These are phyloP conservation scores for Pythium rishiriense DNA, from an alignment of 352 stramenopile genomes.

Conservation along the genomic window DNA sequence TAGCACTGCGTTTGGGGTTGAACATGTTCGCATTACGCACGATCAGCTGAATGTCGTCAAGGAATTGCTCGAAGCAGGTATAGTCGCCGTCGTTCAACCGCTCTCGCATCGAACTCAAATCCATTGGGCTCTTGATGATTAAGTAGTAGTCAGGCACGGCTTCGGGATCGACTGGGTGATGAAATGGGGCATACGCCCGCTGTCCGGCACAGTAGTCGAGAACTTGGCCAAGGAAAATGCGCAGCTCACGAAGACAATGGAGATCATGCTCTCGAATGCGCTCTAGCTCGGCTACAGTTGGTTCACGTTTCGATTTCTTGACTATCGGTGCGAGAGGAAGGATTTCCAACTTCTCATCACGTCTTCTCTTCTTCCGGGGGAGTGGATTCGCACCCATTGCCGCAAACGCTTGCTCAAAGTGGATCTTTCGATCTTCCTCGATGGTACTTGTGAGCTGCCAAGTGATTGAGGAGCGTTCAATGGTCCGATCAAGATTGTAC, in stretches of 20 bases:
- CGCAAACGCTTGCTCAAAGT: constrained; percentile 69
- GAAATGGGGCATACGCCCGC: constrained; percentile 67
- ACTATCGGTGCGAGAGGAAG: constrained; percentile 58
- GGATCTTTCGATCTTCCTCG: constrained; percentile 31
- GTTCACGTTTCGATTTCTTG: constrained; percentile 30
- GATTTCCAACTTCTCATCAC: constrained; percentile 41
- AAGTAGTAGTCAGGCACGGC: constrained; percentile 89
- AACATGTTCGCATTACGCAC: constrained; percentile 89
- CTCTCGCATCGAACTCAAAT: constrained; percentile 86
- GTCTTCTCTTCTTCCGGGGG: constrained; percentile 20
- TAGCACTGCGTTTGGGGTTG: constrained; percentile 81
- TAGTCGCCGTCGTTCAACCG: constrained; percentile 91
- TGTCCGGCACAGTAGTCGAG: constrained; percentile 81
- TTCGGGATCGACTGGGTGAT: constrained; percentile 67
- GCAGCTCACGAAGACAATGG: constrained; percentile 84
- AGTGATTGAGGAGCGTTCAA: constrained; percentile 45
- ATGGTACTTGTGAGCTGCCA: constrained; percentile 41
- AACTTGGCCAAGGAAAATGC: constrained; percentile 86
- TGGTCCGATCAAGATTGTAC: constrained; percentile 50
- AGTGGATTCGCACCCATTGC: constrained; percentile 55
- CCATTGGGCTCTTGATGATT: constrained; percentile 88
- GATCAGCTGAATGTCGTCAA: constrained; percentile 88
- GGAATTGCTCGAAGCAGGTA: constrained; percentile 86
- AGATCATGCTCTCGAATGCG: constrained; percentile 69
- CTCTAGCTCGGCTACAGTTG: constrained; percentile 43